A percentile compares a stretch with the other conserved stretches of the same genome.
Conservation (phyloP, 208 protist species). For the Jaenimonas drosophilae region DNA sequence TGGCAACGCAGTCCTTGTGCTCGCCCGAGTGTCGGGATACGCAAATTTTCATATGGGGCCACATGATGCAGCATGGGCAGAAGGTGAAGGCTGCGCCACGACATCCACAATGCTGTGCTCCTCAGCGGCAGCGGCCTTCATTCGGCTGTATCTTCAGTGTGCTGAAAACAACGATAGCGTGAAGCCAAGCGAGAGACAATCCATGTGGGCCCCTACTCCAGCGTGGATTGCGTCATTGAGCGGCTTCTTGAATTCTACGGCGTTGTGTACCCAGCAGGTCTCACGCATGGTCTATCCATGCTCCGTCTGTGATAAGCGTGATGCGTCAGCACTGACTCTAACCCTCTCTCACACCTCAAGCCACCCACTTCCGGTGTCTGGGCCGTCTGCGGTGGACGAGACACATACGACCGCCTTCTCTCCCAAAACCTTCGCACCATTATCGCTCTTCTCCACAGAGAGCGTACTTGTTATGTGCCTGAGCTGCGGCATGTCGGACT, state of each 20-base stretch:
- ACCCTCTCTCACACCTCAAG: conserved; percentile 16
- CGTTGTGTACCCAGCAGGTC: too few species aligned
- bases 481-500: conserved; percentile 53
- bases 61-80: too few species aligned
- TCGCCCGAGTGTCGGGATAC: conserved; percentile 35
- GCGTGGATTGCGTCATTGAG: too few species aligned
- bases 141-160: too few species aligned
- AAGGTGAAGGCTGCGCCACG: too few species aligned
- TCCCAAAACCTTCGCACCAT: conserved; percentile 47
- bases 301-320: conserved; percentile 36
- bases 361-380: conserved; percentile 9
- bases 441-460: conserved; percentile 46
- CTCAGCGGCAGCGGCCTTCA: too few species aligned
- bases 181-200: too few species aligned
- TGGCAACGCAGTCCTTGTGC: conserved; percentile 45
- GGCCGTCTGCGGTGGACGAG: conserved; percentile 2
- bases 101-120: too few species aligned
- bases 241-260: too few species aligned
- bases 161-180: too few species aligned
- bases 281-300: conserved; percentile 29
- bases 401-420: conserved; percentile 70
- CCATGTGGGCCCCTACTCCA: too few species aligned
- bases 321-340: conserved; percentile 5
- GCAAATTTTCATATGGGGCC: too few species aligned
- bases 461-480: conserved; percentile 50